Conservation (phyloP, 345 rosid genomes). For the Citrus glauca region DNA sequence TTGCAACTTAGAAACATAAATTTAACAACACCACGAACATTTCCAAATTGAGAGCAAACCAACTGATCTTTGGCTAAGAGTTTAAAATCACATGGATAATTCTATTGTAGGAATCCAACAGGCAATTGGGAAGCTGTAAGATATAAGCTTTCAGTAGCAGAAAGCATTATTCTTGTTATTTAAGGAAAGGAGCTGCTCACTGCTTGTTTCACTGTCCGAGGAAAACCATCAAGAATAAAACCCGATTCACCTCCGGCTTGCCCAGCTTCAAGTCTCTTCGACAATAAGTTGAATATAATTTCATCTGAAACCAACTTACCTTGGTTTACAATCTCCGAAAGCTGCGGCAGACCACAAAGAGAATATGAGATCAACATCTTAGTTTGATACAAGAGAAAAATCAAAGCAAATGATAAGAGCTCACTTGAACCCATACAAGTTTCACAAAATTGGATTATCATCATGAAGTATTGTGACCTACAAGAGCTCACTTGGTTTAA, state of each 20-base stretch:
- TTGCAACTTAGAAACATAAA: background rate
- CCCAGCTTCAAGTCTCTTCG: constrained; percentile 78
- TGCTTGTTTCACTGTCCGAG: constrained; percentile 88
- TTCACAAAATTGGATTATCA: background rate
- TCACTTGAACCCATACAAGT: background rate
- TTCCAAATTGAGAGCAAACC: background rate
- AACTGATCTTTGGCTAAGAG: background rate
- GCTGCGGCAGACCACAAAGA: constrained; percentile 37
- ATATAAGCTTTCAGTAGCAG: background rate
- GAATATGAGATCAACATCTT: background rate
- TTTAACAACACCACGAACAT: background rate
- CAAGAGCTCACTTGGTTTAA: no score
- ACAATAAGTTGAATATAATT: constrained; percentile 59
- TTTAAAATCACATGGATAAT: background rate
- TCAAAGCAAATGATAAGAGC: background rate
- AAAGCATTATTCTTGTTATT: background rate
- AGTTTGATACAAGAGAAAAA: background rate
- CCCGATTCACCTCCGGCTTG: constrained; percentile 89
- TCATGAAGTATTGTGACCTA: no score
- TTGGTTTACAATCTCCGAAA: constrained; percentile 77
- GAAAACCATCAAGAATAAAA: constrained; percentile 93
- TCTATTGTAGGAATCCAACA: background rate
- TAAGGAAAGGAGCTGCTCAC: constrained; percentile 36
- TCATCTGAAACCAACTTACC: constrained; percentile 88
- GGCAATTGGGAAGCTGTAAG: background rate